phyloP scores from a whole-genome alignment of 2,329 filamentous ascomycete species.

The Orbilia ellipsospora region DNA sequence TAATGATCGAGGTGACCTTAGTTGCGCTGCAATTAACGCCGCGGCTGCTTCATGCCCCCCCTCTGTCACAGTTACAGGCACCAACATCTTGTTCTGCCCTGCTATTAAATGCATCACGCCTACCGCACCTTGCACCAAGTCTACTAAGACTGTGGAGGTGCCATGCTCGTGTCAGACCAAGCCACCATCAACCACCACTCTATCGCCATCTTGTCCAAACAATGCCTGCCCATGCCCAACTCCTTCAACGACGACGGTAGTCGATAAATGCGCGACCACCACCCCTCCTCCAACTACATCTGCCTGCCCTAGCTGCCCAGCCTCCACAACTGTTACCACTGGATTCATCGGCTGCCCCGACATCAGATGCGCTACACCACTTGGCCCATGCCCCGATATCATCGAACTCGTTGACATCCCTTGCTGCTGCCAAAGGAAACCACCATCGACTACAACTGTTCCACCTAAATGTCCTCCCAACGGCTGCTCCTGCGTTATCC shows the following conservation, averaged over 20 bases:
- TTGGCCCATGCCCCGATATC: constrained; percentile 25
- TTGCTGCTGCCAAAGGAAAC: constrained; percentile 37
- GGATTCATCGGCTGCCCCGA: constrained; percentile 32
- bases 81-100: constrained; percentile 30
- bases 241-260: constrained; percentile 1
- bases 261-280: constrained; percentile 19
- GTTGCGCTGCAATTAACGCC: background rate
- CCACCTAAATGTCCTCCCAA: constrained; percentile 40
- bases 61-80: constrained; percentile 33
- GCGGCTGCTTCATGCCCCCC: constrained; percentile 21
- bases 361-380: constrained; percentile 19
- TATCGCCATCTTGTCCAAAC: constrained; percentile 27
- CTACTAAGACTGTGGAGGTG: constrained; percentile 22
- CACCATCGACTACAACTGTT: constrained; percentile 32
- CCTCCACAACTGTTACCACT: constrained; percentile 32
- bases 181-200: constrained; percentile 36
- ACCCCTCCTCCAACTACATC: constrained; percentile 4
- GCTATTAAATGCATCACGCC: constrained; percentile 32
- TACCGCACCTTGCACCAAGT: constrained; percentile 20
- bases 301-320: constrained; percentile 30
- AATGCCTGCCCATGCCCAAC: constrained; percentile 41
- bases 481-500: constrained; percentile 44
- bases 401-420: constrained; percentile 29
- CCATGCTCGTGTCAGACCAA: constrained; percentile 40
- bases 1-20: constrained; percentile 3